phyloP scores from a whole-genome alignment of 768 basidiomycete genomes.

The Phanerochaete carnosa region DNA sequence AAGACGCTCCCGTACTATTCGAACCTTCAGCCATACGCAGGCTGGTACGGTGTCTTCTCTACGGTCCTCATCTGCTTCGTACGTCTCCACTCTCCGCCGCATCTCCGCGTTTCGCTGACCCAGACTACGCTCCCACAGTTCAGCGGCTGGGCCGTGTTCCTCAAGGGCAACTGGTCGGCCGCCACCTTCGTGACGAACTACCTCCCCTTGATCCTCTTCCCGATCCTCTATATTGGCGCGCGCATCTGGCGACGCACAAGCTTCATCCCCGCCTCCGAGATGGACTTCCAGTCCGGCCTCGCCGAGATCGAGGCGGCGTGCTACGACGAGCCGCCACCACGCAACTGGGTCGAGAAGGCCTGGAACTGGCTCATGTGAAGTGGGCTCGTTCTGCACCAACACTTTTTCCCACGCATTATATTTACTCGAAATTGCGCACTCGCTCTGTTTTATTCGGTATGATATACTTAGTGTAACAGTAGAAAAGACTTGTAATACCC shows the following conservation, averaged over 20 bases:
- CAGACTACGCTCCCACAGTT: conserved; percentile 23
- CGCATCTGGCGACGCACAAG: conserved; percentile 15
- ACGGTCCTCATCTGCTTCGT: conserved; percentile 59
- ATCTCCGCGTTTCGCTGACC: neutral
- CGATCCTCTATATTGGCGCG: conserved; percentile 38
- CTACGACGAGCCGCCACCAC: conserved; percentile 32
- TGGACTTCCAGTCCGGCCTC: conserved; percentile 42
- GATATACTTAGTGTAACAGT: neutral
- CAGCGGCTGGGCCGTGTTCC: conserved; percentile 40
- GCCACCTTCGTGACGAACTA: conserved; percentile 42
- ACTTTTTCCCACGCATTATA: neutral
- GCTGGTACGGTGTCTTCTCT: conserved; percentile 43
- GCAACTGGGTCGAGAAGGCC: conserved; percentile 28
- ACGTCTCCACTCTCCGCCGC: conserved; percentile 23
- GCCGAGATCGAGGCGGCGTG: conserved; percentile 35
- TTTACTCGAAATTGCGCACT: neutral
- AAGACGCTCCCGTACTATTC: conserved; percentile 66
- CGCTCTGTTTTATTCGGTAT: neutral
- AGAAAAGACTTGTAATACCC: neutral
- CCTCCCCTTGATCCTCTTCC: conserved; percentile 41
- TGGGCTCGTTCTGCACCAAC: neutral
- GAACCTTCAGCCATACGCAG: conserved; percentile 68
- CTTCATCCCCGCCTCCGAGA: conserved; percentile 26
- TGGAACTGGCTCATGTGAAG: conserved; percentile 32
- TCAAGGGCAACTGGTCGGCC: conserved; percentile 34